Evolutionary conservation across 495 filamentous ascomycete species (phyloP).

Genomic region (Poronia punctata): DNA sequence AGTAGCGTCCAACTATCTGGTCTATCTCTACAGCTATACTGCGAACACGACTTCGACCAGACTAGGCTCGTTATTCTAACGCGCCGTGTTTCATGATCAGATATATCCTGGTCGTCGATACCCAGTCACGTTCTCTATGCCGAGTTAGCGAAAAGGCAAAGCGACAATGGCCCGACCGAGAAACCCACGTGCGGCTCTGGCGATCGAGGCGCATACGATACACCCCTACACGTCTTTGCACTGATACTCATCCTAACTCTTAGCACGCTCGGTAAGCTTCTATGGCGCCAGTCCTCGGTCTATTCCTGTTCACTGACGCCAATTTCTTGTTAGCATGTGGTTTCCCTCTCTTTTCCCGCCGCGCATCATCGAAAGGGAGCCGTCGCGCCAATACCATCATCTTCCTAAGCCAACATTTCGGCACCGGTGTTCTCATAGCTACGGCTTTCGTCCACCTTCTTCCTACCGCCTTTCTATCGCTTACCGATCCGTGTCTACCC

Average conservation of each 20-base stretch:
- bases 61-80: no score
- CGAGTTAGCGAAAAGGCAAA: constrained; percentile 42
- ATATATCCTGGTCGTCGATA: constrained; percentile 38
- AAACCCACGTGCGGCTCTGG: constrained; percentile 58
- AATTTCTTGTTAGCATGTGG: constrained; percentile 44
- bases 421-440: constrained; percentile 78
- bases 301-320: neutral
- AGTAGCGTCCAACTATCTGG: no score
- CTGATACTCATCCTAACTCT: constrained; percentile 65
- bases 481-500: constrained; percentile 76
- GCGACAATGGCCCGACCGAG: constrained; percentile 14
- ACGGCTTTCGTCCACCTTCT: constrained; percentile 86
- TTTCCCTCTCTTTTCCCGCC: constrained; percentile 50
- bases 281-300: neutral
- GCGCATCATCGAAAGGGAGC: constrained; percentile 32
- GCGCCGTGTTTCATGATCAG: no score
- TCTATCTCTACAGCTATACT: no score
- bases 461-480: constrained; percentile 72
- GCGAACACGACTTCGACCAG: no score
- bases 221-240: constrained; percentile 65
- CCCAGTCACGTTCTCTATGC: constrained; percentile 44
- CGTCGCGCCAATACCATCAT: constrained; percentile 45
- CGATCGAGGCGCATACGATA: constrained; percentile 55
- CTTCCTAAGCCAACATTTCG: constrained; percentile 76
- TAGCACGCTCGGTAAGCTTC: constrained; percentile 59